Conservation (phyloP, 1,284 basidiomycete species). For the Trichosporon ovoides region DNA sequence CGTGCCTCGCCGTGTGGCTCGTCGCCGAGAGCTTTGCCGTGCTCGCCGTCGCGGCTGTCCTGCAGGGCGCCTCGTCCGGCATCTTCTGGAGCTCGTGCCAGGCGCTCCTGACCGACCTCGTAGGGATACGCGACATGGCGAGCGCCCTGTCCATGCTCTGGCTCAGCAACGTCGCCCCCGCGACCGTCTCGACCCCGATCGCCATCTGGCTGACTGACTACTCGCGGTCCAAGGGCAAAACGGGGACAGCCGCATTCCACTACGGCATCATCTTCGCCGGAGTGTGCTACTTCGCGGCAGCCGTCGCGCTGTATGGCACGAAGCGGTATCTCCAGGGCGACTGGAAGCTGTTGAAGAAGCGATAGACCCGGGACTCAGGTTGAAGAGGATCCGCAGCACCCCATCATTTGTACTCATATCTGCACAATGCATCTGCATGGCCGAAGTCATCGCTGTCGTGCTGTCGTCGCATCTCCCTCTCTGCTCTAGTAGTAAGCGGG, state of each 20-base stretch:
- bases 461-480: not conserved
- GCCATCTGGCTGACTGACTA: conserved; percentile 47
- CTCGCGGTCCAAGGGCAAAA: conserved; percentile 28
- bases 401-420: conserved; percentile 1
- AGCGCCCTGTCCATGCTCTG: conserved; percentile 49
- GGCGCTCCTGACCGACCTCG: conserved; percentile 19
- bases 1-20: conserved; percentile 49
- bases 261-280: conserved; percentile 49
- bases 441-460: not conserved
- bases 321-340: conserved; percentile 44
- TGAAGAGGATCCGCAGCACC: not conserved
- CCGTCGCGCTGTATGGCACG: conserved; percentile 36
- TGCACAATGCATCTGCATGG: not conserved
- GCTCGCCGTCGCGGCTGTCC: conserved; percentile 46
- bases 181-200: conserved; percentile 46
- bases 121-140: conserved; percentile 46
- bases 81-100: conserved; percentile 21
- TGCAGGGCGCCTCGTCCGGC: conserved; percentile 42
- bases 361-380: not conserved
- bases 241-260: conserved; percentile 40
- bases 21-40: conserved; percentile 46
- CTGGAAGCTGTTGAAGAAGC: conserved; percentile 33
- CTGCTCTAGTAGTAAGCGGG: conserved; percentile 29
- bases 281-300: conserved; percentile 35
- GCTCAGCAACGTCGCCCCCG: conserved; percentile 41